phyloP scores from a whole-genome alignment of 352 stramenopile species.

The Pythium volutum region DNA sequence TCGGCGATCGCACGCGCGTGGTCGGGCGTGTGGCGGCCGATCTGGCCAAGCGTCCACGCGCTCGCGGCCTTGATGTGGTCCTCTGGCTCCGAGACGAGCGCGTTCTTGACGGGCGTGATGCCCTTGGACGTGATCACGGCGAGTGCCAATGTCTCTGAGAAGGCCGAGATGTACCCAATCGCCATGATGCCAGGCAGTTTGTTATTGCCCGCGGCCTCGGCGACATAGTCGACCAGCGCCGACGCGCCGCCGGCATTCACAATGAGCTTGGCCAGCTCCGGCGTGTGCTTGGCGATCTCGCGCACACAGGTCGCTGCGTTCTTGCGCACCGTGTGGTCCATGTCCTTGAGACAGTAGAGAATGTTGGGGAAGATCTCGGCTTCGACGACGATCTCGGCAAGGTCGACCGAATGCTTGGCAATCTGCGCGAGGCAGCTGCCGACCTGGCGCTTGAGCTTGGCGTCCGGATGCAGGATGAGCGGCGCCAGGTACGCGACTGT shows the following conservation, averaged over 20 bases:
- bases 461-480: slow-evolving; percentile 92
- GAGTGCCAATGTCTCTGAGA: slow-evolving; percentile 92
- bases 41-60: slow-evolving; percentile 95
- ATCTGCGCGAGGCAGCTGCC: slow-evolving; percentile 94
- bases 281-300: slow-evolving; percentile 94
- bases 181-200: slow-evolving; percentile 95
- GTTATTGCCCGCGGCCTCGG: slow-evolving; percentile 89
- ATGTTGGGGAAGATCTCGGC: slow-evolving; percentile 96
- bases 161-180: slow-evolving; percentile 94
- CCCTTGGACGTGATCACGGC: slow-evolving; percentile 94
- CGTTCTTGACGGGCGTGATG: slow-evolving; percentile 91
- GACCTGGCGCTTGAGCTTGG: slow-evolving; percentile 91
- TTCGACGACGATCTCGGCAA: slow-evolving; percentile 95
- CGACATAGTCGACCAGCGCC: slow-evolving; percentile 92
- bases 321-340: slow-evolving; percentile 93
- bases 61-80: slow-evolving; percentile 95
- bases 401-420: slow-evolving; percentile 94
- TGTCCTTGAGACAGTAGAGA: slow-evolving; percentile 94
- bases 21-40: slow-evolving; percentile 92
- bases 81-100: slow-evolving; percentile 91
- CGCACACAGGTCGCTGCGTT: slow-evolving; percentile 94
- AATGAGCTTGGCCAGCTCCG: slow-evolving; percentile 94
- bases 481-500: slow-evolving; percentile 93
- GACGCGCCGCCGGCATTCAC: slow-evolving; percentile 94
- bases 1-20: slow-evolving; percentile 92